Percentiles rank a stretch among this genome's conserved stretches.
These are phyloP conservation scores for Talaromyces sp. DNA, from an alignment of 2,329 filamentous ascomycete genomes.

Conservation along the genomic window DNA sequence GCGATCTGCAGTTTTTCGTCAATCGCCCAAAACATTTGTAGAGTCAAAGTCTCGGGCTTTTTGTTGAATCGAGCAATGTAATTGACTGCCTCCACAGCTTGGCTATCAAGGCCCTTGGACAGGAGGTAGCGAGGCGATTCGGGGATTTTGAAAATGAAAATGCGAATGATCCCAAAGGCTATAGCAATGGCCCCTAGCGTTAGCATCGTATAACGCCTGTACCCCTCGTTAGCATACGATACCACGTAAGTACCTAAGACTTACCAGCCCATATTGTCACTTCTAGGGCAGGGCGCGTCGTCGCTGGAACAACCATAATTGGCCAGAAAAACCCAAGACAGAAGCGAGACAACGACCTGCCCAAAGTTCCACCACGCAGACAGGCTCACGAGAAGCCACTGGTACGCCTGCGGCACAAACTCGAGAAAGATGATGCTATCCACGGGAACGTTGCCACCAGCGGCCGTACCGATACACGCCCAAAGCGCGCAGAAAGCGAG, in stretches of 20 bases:
- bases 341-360: conserved; percentile 30
- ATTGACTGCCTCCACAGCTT: conserved; percentile 45
- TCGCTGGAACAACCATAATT: conserved; percentile 23
- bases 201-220: conserved; percentile 19
- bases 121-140: conserved; percentile 25
- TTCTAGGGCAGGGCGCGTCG: conserved; percentile 16
- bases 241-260: neutral
- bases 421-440: conserved; percentile 26
- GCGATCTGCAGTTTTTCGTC: neutral
- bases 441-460: conserved; percentile 22
- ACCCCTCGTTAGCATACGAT: neutral
- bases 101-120: conserved; percentile 32
- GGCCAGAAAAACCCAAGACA: conserved; percentile 25
- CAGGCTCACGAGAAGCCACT: conserved; percentile 29
- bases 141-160: conserved; percentile 23
- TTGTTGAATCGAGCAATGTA: conserved; percentile 24
- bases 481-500: conserved; percentile 22
- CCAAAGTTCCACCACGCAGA: conserved; percentile 47
- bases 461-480: conserved; percentile 23
- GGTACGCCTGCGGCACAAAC: conserved; percentile 22
- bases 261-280: conserved; percentile 26
- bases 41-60: conserved; percentile 22
- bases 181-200: conserved; percentile 20
- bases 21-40: conserved; percentile 26
- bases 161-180: conserved; percentile 20